phyloP scores from a whole-genome alignment of 108 stramenopile genomes.

The Fragilaria radians region DNA sequence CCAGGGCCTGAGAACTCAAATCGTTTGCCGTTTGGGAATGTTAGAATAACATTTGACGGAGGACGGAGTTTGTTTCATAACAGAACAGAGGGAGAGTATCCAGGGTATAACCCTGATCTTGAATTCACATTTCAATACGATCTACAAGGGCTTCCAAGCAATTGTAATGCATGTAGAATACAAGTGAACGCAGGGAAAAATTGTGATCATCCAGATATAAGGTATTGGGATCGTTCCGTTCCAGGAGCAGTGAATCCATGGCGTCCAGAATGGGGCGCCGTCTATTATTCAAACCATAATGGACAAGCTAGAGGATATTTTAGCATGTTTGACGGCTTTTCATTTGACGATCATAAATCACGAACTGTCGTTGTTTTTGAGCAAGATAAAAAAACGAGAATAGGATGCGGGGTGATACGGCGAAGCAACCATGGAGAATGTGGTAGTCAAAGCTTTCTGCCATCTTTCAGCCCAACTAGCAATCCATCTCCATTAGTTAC shows the following conservation, averaged over 20 bases:
- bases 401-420: slow-evolving; percentile 5
- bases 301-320: background rate
- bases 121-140: slow-evolving; percentile 4
- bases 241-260: slow-evolving; percentile 1
- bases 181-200: slow-evolving; percentile 1
- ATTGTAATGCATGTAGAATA: slow-evolving; percentile 3
- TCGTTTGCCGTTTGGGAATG: background rate
- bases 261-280: background rate
- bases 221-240: background rate
- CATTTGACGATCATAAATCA: slow-evolving; percentile 2
- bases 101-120: slow-evolving; percentile 3
- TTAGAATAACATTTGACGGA: slow-evolving; percentile 5
- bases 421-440: too few species aligned
- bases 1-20: background rate
- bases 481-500: too few species aligned
- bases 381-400: background rate
- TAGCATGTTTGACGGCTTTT: slow-evolving; percentile 6
- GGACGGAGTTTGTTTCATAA: slow-evolving; percentile 1
- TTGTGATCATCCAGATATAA: background rate
- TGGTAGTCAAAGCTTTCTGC: too few species aligned
- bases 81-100: slow-evolving; percentile 2
- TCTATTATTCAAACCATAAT: slow-evolving; percentile 1
- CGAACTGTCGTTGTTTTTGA: slow-evolving; percentile 2
- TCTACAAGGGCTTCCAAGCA: background rate
- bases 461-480: too few species aligned